A percentile compares a stretch with the other conserved stretches of the same genome.
phyloP scores from a whole-genome alignment of 768 basidiomycete species.

The Panellus pusillus region DNA sequence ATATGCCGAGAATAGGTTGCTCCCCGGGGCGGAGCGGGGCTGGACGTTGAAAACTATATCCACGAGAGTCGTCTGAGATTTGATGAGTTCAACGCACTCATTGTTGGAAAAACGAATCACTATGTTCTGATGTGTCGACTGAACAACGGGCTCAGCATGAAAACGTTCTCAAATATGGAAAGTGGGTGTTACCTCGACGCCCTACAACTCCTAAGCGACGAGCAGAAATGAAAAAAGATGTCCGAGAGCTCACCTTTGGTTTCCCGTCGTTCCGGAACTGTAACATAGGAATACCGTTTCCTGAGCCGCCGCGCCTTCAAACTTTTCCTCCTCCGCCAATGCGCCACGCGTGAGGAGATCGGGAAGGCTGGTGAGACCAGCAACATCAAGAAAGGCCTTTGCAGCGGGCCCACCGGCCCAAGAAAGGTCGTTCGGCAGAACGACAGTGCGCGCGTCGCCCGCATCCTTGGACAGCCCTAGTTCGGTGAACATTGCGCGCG shows the following conservation, averaged over 20 bases:
- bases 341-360: conserved; percentile 19
- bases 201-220: background rate
- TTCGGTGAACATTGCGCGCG: conserved; percentile 23
- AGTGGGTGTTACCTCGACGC: conserved; percentile 13
- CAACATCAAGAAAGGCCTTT: background rate
- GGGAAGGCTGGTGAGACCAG: conserved; percentile 5
- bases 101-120: too few relatives aligned
- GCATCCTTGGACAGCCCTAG: conserved; percentile 16
- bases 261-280: conserved; percentile 54
- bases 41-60: conserved; percentile 39
- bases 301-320: conserved; percentile 23
- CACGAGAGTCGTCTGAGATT: conserved; percentile 36
- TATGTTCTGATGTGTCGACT: conserved; percentile 56
- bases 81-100: too few relatives aligned
- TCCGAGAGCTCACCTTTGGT: conserved; percentile 44
- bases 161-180: background rate
- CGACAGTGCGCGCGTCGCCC: conserved; percentile 12
- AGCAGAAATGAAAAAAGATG: conserved; percentile 3
- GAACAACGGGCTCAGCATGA: background rate
- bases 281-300: conserved; percentile 30
- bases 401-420: conserved; percentile 19
- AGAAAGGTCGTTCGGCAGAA: conserved; percentile 3
- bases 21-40: conserved; percentile 28
- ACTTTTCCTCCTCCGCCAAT: conserved; percentile 24
- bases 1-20: conserved; percentile 48